Evolutionary conservation across 1,284 basidiomycete genomes (phyloP), one percentile per base, ranked within the genome.

Genomic region (Schizophyllum amplum): DNA sequence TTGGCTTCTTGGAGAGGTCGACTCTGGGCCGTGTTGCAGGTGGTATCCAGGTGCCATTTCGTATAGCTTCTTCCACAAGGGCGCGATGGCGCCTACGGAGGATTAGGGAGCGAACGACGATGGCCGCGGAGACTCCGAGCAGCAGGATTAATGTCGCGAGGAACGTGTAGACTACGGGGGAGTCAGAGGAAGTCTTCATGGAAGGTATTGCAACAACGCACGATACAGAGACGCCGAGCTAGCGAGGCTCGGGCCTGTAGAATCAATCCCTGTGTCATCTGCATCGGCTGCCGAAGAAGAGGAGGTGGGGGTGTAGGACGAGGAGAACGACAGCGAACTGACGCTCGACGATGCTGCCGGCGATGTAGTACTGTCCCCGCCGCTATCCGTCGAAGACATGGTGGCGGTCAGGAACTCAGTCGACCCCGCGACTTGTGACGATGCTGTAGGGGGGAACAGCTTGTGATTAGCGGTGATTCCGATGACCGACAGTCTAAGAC

Each of bases 131-230:
- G n/a, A 86, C 78, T 52, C 75, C 71, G 24, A 86, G 75, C n/a
- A 86, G 77, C 24, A 86, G 76, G 57, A 85, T 74, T 48, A 86
- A 76, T 1, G 84, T 86, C 2, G 84, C 83, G 71, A 78, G 60
- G 51, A 77, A 71, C 4, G 69, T 71, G 59, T 71, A 71, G 51
- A 71, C 70, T 71, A 60, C 55, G 60, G 47, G 55, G 27, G 24
- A n/a, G 24, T 50, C 21, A 50, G 48, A n/a, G 48, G 11, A 9
- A n/a, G 13, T 9, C 20, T 11, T 50, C 21, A 50, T 50, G 21
- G 20, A 50, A 20, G 24, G 24, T 9, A 5, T 50, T 50, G 48
- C 48, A 20, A 9, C 15, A 20, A 50, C 48, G 48, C 9, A 50
- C 48, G 13, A 20, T 50, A 50, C 13, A 50, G 48, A 20, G 21